Evolutionary conservation across 2,329 filamentous ascomycete species (phyloP).

Genomic region (Epichloe sylvatica): DNA sequence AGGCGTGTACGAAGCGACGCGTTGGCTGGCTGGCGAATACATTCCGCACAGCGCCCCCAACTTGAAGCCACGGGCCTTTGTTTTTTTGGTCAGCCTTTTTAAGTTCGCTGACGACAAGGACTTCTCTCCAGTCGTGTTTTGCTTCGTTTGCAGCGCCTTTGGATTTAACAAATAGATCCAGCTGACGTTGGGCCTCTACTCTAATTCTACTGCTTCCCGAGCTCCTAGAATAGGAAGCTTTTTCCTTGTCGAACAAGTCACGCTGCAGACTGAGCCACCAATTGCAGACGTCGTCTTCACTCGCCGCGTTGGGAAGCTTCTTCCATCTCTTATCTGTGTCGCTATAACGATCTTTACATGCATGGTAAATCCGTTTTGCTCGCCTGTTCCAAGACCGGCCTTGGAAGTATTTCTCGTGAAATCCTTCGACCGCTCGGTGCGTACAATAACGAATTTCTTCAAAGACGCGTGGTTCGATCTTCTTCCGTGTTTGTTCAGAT

Average conservation of each 20-base stretch:
- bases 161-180: background rate
- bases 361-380: background rate
- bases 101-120: background rate
- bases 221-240: constrained; percentile 1
- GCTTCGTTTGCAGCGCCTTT: background rate
- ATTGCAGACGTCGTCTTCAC: background rate
- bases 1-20: background rate
- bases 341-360: background rate
- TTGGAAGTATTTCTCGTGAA: constrained; percentile 1
- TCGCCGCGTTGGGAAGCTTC: background rate
- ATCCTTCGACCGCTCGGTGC: background rate
- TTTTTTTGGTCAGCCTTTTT: background rate
- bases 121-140: background rate
- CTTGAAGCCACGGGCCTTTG: constrained; percentile 1
- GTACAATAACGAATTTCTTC: constrained; percentile 5
- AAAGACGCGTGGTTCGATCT: background rate
- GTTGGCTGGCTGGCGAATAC: background rate
- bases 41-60: constrained; percentile 2
- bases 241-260: background rate
- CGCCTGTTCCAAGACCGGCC: background rate
- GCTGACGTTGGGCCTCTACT: background rate
- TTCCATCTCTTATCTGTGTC: background rate
- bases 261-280: background rate
- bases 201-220: background rate
- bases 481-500: background rate